Base-by-base conservation (phyloP, 306 rosid genomes). In the Castanea sativa region DNA sequence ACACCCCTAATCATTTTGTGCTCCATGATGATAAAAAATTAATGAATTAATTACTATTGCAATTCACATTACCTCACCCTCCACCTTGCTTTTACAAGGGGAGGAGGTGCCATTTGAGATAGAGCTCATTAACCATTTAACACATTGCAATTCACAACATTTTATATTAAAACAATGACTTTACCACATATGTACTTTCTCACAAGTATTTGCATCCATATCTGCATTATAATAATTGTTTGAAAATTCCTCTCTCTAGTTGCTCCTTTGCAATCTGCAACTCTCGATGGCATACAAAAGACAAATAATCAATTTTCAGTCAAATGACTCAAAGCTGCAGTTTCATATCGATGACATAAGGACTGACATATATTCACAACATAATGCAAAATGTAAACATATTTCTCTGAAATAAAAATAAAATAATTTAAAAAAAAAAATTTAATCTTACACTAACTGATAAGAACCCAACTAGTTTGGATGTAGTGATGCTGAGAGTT, bases 181-280 rank as follows among this genome's bases (percentile, higher is more conserved):
- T 89, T 92, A 94, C 97, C 94, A 86, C 89, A 87, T 85, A 80
- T 94, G 98, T 77, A 91, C 93, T 77, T 89, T 88, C 82, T 90
- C 92, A 69, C 97, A 91, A 58, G 85, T 88, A 82, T 87, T 82
- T 63, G 84, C 90, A 73, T 94, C 98, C 97, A 94, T 91, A 74
- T 94, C 97, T 43, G 98, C 98, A 75, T 94, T 97, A 88, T 94
- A 94, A 84, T 88, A 80, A 79, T 91, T 89, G 38, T 97, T 94
- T 33, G 91, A 1, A 81, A 82, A 94, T 88, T 78, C 97, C 93
- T 83, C 93, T 92, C 81, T 82, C 94, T 27, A 89, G 85, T 73
- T 92, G 82, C 87, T 94, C 97, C 87, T 88, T 91, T 53, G 97
- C 97, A 73, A 94, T 97, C 98, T 92, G 81, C 56, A 78, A 77